Evolutionary conservation across 2,329 filamentous ascomycete genomes (phyloP).

Genomic region (Coniochaeta sp.): DNA sequence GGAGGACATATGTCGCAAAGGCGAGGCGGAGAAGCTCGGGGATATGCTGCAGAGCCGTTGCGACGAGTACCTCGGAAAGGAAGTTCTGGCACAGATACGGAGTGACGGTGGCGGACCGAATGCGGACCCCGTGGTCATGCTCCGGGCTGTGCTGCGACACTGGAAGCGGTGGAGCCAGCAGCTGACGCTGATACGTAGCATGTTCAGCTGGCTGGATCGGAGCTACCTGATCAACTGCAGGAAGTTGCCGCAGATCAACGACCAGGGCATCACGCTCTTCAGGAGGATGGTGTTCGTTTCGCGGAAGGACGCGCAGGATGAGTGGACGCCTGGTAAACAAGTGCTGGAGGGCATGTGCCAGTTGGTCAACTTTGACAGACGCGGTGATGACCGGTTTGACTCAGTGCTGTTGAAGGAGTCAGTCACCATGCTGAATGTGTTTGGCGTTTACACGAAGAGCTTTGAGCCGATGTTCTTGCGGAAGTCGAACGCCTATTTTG

Average conservation of each 20-base stretch:
- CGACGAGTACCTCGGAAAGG: constrained; percentile 54
- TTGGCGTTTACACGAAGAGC: constrained; percentile 68
- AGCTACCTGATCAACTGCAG: constrained; percentile 75
- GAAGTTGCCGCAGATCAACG: constrained; percentile 65
- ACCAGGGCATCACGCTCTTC: constrained; percentile 74
- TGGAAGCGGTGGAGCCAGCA: constrained; percentile 79
- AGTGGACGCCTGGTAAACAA: constrained; percentile 26
- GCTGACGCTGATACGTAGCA: constrained; percentile 71
- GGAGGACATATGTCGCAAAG: constrained; percentile 83
- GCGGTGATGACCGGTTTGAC: constrained; percentile 49
- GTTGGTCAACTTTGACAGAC: constrained; percentile 67
- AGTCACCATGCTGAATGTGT: constrained; percentile 77
- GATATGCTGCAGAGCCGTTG: constrained; percentile 59
- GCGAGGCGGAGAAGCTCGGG: constrained; percentile 62
- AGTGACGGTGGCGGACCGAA: constrained; percentile 29
- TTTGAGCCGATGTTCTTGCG: constrained; percentile 74
- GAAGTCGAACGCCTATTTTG: constrained; percentile 61
- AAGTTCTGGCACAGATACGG: constrained; percentile 49
- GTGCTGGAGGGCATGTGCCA: constrained; percentile 60
- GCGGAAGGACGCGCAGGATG: constrained; percentile 6
- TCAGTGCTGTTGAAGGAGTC: constrained; percentile 62
- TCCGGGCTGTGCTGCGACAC: constrained; percentile 46
- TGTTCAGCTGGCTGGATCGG: constrained; percentile 91
- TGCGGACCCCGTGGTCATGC: constrained; percentile 52
- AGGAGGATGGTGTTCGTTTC: constrained; percentile 47